These are phyloP conservation scores for Immersiporthe knoxdaviesiana DNA, from an alignment of 2,329 filamentous ascomycete genomes.

Conservation along the genomic window DNA sequence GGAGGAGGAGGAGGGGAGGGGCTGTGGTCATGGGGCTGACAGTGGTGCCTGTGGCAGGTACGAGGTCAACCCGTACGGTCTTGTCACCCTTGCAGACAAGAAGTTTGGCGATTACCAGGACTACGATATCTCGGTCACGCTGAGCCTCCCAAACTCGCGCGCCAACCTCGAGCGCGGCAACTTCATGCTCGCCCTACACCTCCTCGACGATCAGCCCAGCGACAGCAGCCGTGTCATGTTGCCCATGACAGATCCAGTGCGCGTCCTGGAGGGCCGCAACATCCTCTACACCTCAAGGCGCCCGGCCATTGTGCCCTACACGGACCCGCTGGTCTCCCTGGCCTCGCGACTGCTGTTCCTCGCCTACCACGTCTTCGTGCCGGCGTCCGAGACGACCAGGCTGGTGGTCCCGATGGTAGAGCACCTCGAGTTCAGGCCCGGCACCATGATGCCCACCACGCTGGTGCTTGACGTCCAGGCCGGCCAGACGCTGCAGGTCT, in stretches of 20 bases:
- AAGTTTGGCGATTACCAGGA: constrained; percentile 71
- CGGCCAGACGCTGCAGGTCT: constrained; percentile 73
- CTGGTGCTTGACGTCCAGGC: constrained; percentile 70
- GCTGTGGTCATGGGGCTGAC: background rate
- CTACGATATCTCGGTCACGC: constrained; percentile 79
- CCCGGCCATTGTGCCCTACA: constrained; percentile 79
- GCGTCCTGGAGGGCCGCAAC: constrained; percentile 43
- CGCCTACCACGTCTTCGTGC: constrained; percentile 70
- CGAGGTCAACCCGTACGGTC: constrained; percentile 56
- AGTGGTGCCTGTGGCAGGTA: constrained; percentile 41
- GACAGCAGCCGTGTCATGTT: constrained; percentile 14
- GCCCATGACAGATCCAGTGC: constrained; percentile 28
- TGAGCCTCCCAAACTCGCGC: constrained; percentile 78
- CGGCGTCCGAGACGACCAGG: constrained; percentile 63
- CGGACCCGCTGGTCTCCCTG: constrained; percentile 68
- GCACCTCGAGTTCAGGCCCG: constrained; percentile 61
- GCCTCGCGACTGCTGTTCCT: constrained; percentile 65
- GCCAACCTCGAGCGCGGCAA: constrained; percentile 80
- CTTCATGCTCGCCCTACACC: constrained; percentile 86
- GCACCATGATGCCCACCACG: constrained; percentile 47
- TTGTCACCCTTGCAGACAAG: constrained; percentile 48
- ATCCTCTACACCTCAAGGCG: constrained; percentile 69
- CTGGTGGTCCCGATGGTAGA: constrained; percentile 76
- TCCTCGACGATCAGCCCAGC: constrained; percentile 54
- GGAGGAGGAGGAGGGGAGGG: too few relatives aligned